Base-by-base conservation (phyloP, 2,329 filamentous ascomycete species). In the Sphaerulina vaccinii region DNA sequence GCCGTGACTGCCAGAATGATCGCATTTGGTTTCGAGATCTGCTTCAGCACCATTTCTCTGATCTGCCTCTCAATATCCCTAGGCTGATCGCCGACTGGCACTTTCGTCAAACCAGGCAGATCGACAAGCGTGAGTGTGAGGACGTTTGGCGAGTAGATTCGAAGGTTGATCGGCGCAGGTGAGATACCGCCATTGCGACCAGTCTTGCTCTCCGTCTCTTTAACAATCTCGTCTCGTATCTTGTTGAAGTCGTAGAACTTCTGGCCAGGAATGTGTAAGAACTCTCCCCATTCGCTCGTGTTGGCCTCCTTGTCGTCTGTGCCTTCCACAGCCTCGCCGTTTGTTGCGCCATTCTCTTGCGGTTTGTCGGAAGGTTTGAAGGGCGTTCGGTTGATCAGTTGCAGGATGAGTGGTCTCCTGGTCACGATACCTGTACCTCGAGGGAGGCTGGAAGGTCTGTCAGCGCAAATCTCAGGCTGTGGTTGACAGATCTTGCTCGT, bases 221-320 rank as follows among this genome's bases (percentile, higher is more conserved):
- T 86, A 62, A 92, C 87, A 70, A 99, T 99, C 77, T 99, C 93
- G 52, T 97, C 93, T 65, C 93, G 84, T 67, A 99, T 96, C 79
- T 96, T 96, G 79, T 90, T 88, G 78, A 99, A 99, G 76, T 99
- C 93, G 75, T 85, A 85, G 78, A 95, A 97, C 75, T 97, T 97
- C 75, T 97, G 89, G 64, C 91, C 93, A 16, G 93, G 92, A 59
- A 99, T 88, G 73, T 99, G 93, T 59, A 99, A 79, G 74, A 99
- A 99, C 79, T 99, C 93, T 78, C 92, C 93, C 89, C 95, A 99
- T 73, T 99, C 93, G 69, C 97, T 90, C 16, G 82, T 73, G 72
- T 99, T 99, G 66, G 91, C 89, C 62, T 90, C 87, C 71, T 88
- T 87, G 73, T 97, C 93, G 61, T 80, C 84, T 49, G 82, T 84